A percentile compares a stretch with the other conserved stretches of the same genome.
Conservation (phyloP, 768 basidiomycete species). For the Collybia sordida region DNA sequence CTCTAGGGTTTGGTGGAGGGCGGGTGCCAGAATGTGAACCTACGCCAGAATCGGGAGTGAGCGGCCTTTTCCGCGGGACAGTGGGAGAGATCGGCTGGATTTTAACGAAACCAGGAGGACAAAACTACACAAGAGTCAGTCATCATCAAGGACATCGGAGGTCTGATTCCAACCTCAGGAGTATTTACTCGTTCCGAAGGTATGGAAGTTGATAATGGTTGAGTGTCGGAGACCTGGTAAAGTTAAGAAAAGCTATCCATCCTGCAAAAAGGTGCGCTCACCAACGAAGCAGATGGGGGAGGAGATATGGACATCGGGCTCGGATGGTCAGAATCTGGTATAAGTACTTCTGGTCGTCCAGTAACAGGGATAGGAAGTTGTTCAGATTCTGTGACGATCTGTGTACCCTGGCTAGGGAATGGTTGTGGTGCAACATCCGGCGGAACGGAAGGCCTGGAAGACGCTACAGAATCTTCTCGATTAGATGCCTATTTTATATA, state of each 20-base stretch:
- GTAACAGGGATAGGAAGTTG: too few relatives aligned
- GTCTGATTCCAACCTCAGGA: too few relatives aligned
- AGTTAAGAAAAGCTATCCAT: neutral
- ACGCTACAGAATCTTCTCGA: neutral
- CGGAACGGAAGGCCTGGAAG: neutral
- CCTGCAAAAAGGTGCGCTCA: neutral
- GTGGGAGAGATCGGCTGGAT: neutral
- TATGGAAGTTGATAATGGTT: too few relatives aligned
- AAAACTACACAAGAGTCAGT: too few relatives aligned
- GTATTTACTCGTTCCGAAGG: too few relatives aligned
- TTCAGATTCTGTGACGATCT: too few relatives aligned
- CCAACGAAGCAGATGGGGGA: constrained; percentile 1
- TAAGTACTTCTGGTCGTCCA: neutral
- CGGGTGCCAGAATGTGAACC: too few relatives aligned
- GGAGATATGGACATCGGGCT: constrained; percentile 12
- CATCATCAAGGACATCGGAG: too few relatives aligned
- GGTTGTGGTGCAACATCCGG: neutral
- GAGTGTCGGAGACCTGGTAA: neutral
- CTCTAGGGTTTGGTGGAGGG: neutral
- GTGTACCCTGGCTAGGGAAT: too few relatives aligned
- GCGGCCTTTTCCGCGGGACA: constrained; percentile 11
- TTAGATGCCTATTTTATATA: neutral
- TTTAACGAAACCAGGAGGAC: too few relatives aligned
- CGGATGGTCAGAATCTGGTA: neutral
- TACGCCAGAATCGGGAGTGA: constrained; percentile 1